Conservation (phyloP, 768 basidiomycete genomes). For the Hericium erinaceus region DNA sequence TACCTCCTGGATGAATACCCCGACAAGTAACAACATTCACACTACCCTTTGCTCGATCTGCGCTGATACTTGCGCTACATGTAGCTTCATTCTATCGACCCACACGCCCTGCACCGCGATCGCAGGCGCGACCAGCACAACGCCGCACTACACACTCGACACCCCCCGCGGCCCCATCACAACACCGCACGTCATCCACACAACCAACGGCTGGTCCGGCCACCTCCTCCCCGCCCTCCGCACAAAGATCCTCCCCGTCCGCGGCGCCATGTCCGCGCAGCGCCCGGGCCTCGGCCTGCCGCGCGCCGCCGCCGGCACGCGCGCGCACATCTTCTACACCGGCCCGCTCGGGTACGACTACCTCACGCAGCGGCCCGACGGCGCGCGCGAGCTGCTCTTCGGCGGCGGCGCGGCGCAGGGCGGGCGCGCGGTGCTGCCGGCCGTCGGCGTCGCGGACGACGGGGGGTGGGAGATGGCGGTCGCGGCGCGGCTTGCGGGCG, state of each 20-base stretch:
- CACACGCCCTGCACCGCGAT: conserved; percentile 55
- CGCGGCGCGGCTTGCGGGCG: conserved; percentile 35
- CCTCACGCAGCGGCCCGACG: conserved; percentile 49
- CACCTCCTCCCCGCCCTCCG: conserved; percentile 59
- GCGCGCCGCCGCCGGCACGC: conserved; percentile 21
- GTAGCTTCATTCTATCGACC: conserved; percentile 50
- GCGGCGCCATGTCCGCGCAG: conserved; percentile 60
- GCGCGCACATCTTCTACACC: conserved; percentile 51
- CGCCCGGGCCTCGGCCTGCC: conserved; percentile 33
- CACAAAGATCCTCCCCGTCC: conserved; percentile 49
- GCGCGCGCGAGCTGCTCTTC: conserved; percentile 48
- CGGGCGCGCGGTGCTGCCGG: conserved; percentile 18
- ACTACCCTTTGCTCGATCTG: not conserved
- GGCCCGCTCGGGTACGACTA: conserved; percentile 46
- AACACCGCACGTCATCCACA: conserved; percentile 64
- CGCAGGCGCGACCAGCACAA: conserved; percentile 18
- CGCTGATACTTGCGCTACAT: not conserved
- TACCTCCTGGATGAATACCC: conserved; percentile 43
- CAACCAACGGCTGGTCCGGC: conserved; percentile 77
- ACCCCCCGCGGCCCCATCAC: conserved; percentile 53
- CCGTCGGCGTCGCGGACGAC: conserved; percentile 27
- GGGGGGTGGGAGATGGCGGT: conserved; percentile 26
- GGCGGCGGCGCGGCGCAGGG: conserved; percentile 46
- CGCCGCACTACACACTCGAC: conserved; percentile 37
- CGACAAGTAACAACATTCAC: conserved; percentile 31